These are phyloP conservation scores for Sistotremastrum niveocremeum DNA, from an alignment of 768 basidiomycete genomes.

Conservation along the genomic window DNA sequence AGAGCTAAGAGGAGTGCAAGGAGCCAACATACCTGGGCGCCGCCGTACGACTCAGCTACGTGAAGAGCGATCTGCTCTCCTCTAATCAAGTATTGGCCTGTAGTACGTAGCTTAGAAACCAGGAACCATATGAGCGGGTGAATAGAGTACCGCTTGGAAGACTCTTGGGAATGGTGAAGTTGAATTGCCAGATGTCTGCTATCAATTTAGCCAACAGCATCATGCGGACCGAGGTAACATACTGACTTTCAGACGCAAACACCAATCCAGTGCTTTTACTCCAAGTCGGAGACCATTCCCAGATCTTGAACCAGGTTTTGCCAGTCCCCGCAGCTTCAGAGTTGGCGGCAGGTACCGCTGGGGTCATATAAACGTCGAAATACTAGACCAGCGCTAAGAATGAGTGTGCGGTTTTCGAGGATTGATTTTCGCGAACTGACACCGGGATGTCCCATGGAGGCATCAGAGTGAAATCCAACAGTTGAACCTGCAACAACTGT, in stretches of 20 bases:
- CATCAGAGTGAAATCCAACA: constrained; percentile 15
- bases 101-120: not conserved
- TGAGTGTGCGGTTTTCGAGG: not conserved
- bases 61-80: constrained; percentile 12
- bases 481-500: constrained; percentile 16
- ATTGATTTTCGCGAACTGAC: constrained; percentile 1
- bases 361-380: constrained; percentile 8
- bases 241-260: constrained; percentile 5
- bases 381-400: not conserved
- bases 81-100: constrained; percentile 9
- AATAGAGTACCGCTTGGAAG: constrained; percentile 1
- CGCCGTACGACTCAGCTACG: constrained; percentile 5
- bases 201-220: not conserved
- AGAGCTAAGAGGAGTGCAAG: not conserved
- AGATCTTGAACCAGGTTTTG: constrained; percentile 11
- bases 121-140: not conserved
- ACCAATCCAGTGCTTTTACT: constrained; percentile 2
- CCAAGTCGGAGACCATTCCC: constrained; percentile 6
- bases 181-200: constrained; percentile 1
- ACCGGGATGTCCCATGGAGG: constrained; percentile 8
- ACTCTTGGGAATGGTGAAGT: constrained; percentile 9
- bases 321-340: constrained; percentile 8
- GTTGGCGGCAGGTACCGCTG: constrained; percentile 8
- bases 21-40: constrained; percentile 8
- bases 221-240: no score